Conservation (phyloP, 2,329 filamentous ascomycete species). For the Apiospora saccharicola region DNA sequence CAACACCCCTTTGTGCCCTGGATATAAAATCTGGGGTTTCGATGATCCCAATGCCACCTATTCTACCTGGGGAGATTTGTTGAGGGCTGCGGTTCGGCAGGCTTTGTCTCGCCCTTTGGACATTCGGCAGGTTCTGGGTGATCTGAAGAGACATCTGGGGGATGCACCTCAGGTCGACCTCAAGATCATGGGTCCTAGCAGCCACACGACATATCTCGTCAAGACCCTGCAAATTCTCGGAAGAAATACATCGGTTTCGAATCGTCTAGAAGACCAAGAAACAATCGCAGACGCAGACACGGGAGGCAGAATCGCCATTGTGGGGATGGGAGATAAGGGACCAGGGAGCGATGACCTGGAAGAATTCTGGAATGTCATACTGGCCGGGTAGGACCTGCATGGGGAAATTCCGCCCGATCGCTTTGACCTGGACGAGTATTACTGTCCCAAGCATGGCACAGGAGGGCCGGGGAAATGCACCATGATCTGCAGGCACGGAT, state of each 20-base stretch:
- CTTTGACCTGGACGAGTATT: background rate
- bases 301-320: background rate
- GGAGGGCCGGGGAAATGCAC: background rate
- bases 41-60: background rate
- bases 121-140: background rate
- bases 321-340: background rate
- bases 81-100: background rate
- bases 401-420: background rate
- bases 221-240: background rate
- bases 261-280: too few species aligned
- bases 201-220: background rate
- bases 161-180: background rate
- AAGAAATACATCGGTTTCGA: too few species aligned
- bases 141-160: background rate
- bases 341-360: background rate
- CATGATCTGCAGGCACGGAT: background rate
- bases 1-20: background rate
- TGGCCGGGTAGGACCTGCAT: background rate
- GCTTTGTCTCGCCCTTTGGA: background rate
- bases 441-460: too few species aligned
- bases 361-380: background rate
- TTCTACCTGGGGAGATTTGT: background rate
- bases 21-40: background rate
- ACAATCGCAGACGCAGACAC: too few species aligned
- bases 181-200: background rate